phyloP scores from a whole-genome alignment of 2,329 filamentous ascomycete genomes.

The Ophiostoma sp. region DNA sequence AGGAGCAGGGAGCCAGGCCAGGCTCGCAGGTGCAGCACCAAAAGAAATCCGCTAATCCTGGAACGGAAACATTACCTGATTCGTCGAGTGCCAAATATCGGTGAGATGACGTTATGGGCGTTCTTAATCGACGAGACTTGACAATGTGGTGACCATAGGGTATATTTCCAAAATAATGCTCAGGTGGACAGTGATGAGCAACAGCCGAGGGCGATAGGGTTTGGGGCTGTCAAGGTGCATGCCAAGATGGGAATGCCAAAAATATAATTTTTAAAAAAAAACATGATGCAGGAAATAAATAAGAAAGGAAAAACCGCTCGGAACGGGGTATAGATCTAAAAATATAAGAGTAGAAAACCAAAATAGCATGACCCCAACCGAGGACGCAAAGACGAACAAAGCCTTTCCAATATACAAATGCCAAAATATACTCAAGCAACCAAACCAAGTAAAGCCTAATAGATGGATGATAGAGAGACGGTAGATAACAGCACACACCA shows the following conservation, averaged over 20 bases:
- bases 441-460: neutral
- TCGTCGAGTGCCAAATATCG: slow-evolving; percentile 11
- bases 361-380: neutral
- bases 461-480: neutral
- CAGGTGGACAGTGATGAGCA: too few relatives aligned
- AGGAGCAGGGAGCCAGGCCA: neutral
- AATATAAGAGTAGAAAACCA: neutral
- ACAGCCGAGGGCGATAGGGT: too few relatives aligned
- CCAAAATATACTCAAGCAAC: slow-evolving; percentile 3
- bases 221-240: neutral
- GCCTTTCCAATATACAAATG: neutral
- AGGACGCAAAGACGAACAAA: neutral
- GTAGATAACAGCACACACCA: neutral
- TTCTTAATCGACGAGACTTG: neutral
- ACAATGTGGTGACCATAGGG: neutral
- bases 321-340: neutral
- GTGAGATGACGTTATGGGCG: neutral
- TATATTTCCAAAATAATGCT: too few relatives aligned
- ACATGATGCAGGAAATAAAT: neutral
- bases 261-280: too few relatives aligned
- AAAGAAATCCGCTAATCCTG: slow-evolving; percentile 12
- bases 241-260: neutral
- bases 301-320: neutral
- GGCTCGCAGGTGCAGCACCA: neutral
- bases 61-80: slow-evolving; percentile 21